Conservation (phyloP, 139 green algal genomes). For the Tetradesmus obliquus region DNA sequence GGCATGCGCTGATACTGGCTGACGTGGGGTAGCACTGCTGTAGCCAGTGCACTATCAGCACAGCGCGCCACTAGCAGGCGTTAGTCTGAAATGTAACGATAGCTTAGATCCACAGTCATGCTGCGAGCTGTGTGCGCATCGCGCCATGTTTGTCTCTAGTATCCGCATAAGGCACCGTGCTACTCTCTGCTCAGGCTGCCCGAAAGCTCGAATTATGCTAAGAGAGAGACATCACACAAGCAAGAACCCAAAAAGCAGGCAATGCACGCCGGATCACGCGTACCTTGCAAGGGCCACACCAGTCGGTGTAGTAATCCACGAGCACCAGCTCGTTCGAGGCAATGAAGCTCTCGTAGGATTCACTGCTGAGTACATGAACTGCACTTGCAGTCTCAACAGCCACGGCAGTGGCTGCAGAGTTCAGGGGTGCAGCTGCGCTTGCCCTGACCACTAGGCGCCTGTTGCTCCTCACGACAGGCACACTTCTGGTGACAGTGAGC, state of each 20-base stretch:
- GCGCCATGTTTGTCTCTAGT: not conserved
- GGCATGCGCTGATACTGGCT: not conserved
- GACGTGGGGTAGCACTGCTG: not conserved
- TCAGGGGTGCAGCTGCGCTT: not conserved
- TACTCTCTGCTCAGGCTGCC: not conserved
- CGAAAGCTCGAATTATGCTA: not conserved
- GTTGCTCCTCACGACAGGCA: not conserved
- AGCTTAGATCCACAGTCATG: not conserved
- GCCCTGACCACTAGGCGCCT: not conserved
- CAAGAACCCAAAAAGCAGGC: not conserved
- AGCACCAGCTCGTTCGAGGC: constrained; percentile 25
- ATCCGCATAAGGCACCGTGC: not conserved
- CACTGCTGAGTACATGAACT: not conserved
- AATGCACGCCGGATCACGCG: not conserved
- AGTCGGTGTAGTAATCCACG: constrained; percentile 41
- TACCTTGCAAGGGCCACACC: constrained; percentile 43
- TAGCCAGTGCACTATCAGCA: not conserved
- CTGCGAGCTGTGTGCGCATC: not conserved
- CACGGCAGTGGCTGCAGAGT: not conserved
- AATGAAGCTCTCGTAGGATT: not conserved
- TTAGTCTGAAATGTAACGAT: not conserved
- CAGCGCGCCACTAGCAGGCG: not conserved
- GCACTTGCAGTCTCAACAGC: not conserved
- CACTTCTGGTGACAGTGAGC: not conserved
- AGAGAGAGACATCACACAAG: not conserved